A percentile compares a stretch with the other conserved stretches of the same genome.
These are phyloP conservation scores for Entamoeba dispar DNA, from an alignment of 208 protist species.

Conservation along the genomic window DNA sequence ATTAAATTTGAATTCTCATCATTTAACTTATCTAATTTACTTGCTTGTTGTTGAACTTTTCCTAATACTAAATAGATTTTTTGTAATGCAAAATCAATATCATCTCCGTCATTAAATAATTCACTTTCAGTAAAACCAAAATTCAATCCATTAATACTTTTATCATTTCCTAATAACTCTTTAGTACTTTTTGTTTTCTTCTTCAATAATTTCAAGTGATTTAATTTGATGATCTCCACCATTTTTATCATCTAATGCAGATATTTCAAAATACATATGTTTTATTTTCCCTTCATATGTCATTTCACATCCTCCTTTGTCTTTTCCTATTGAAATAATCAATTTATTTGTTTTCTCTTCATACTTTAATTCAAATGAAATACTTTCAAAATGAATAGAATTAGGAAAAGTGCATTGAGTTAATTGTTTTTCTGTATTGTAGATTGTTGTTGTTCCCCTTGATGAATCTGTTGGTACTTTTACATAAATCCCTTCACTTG, in stretches of 20 bases:
- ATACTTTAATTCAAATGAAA: background rate
- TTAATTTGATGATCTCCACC: background rate
- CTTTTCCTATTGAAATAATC: background rate
- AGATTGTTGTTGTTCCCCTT: background rate
- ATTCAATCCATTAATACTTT: background rate
- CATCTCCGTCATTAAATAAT: background rate
- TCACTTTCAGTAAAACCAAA: background rate
- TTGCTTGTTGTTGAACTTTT: background rate
- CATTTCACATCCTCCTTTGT: background rate
- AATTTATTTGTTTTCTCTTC: background rate
- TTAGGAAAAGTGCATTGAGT: too few species aligned
- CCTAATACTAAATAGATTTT: background rate
- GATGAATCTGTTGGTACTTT: background rate
- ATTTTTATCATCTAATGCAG: background rate
- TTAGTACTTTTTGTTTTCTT: background rate
- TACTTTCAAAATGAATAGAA: background rate
- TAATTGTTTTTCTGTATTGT: background rate
- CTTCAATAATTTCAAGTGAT: background rate
- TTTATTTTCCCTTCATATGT: background rate
- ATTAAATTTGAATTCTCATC: background rate
- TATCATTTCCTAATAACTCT: background rate
- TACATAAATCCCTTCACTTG: background rate
- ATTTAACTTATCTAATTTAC: background rate
- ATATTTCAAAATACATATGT: background rate
- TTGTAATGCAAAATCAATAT: background rate